Percentiles rank a stretch among this genome's conserved stretches.
Evolutionary conservation across 352 stramenopile genomes (phyloP).

Genomic region (Pythium phragmiticola): DNA sequence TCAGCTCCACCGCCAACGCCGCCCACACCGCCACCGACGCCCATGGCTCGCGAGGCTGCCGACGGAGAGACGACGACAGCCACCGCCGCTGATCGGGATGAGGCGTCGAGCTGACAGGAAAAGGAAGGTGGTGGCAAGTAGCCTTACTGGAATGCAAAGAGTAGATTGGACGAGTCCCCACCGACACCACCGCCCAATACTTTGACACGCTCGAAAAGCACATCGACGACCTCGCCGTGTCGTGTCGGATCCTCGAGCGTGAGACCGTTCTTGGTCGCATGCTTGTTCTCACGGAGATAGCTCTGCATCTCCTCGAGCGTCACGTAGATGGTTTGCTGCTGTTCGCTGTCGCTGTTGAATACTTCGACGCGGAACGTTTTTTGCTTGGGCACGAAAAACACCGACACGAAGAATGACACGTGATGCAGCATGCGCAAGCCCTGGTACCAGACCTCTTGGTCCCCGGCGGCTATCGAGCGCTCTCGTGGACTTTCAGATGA

Average conservation of each 20-base stretch:
- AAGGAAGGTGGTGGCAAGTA: background rate
- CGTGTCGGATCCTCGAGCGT: constrained; percentile 29
- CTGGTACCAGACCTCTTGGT: constrained; percentile 72
- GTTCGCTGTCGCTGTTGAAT: constrained; percentile 79
- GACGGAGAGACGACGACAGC: background rate
- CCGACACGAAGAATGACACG: constrained; percentile 70
- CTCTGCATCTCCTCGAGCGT: constrained; percentile 52
- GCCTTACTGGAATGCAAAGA: constrained; percentile 65
- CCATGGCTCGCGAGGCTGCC: background rate
- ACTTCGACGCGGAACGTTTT: constrained; percentile 68
- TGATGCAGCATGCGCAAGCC: constrained; percentile 60
- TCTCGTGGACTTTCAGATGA: background rate
- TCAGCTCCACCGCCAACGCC: background rate
- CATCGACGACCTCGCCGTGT: constrained; percentile 46
- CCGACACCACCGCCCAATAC: constrained; percentile 38
- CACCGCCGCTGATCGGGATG: background rate
- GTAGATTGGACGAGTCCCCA: constrained; percentile 37
- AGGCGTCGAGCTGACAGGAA: background rate
- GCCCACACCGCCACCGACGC: background rate
- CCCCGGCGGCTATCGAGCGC: constrained; percentile 35
- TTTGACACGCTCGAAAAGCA: constrained; percentile 61
- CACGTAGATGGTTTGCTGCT: constrained; percentile 77
- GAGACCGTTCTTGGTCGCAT: constrained; percentile 23
- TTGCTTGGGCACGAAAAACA: constrained; percentile 66
- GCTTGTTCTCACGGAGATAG: constrained; percentile 55